These are phyloP conservation scores for Microbotryum intermedium DNA, from an alignment of 1,284 basidiomycete species.

Conservation along the genomic window DNA sequence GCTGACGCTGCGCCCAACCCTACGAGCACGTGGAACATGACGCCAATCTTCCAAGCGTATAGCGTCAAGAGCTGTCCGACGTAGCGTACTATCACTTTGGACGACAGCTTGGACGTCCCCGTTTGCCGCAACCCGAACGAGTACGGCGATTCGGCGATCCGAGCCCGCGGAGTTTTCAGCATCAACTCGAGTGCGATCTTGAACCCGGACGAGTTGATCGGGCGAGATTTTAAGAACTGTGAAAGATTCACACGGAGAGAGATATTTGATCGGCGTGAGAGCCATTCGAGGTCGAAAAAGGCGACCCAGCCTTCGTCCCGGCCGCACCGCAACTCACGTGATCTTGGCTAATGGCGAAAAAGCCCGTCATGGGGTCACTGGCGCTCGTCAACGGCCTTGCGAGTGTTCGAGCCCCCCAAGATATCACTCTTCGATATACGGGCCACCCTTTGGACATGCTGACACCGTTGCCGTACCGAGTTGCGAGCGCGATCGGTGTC, in stretches of 20 bases:
- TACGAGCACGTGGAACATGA: constrained; percentile 26
- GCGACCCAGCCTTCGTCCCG: background rate
- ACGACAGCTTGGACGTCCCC: constrained; percentile 31
- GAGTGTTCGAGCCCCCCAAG: constrained; percentile 44
- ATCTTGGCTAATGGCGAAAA: constrained; percentile 45
- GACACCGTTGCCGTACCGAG: constrained; percentile 45
- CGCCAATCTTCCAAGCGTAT: constrained; percentile 30
- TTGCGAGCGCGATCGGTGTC: constrained; percentile 44
- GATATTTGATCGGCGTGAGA: background rate
- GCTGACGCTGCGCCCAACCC: constrained; percentile 3
- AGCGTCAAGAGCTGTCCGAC: constrained; percentile 32
- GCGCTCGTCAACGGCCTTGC: constrained; percentile 43
- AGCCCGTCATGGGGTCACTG: constrained; percentile 46
- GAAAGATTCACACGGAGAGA: background rate
- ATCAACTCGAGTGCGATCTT: constrained; percentile 34
- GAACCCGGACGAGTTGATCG: constrained; percentile 34
- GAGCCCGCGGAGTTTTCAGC: constrained; percentile 20
- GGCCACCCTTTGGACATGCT: constrained; percentile 46
- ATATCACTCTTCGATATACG: constrained; percentile 44
- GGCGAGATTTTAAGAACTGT: constrained; percentile 27
- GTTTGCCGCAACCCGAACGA: constrained; percentile 28
- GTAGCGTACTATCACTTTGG: constrained; percentile 32
- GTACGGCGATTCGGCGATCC: constrained; percentile 29
- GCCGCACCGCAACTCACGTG: constrained; percentile 35
- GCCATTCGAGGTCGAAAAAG: background rate